phyloP scores from a whole-genome alignment of 202 grass and related monocot species.

The Panicum hallii region DNA sequence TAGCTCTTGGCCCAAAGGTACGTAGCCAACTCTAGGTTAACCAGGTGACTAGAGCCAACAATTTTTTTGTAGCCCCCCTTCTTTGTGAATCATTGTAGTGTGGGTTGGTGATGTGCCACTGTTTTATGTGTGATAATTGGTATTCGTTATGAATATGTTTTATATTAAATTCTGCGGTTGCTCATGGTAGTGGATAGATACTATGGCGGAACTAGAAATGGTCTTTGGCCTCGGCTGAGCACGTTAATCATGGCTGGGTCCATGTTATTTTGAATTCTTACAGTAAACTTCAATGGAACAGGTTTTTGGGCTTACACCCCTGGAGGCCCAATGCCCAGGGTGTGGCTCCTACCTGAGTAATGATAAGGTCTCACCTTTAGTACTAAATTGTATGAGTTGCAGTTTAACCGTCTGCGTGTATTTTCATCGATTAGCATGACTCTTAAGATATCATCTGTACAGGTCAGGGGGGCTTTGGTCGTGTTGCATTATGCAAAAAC shows the following conservation, averaged over 20 bases:
- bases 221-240: neutral
- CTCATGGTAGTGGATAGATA: slow-evolving; percentile 9
- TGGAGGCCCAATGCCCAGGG: neutral
- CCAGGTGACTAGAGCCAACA: neutral
- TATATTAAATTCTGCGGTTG: neutral
- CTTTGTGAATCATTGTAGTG: neutral
- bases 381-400: neutral
- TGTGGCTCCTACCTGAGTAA: neutral
- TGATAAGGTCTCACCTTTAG: neutral
- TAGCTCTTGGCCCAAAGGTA: slow-evolving; percentile 4
- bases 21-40: neutral
- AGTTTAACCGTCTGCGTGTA: slow-evolving; percentile 8
- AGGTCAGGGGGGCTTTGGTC: slow-evolving; percentile 93
- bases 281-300: neutral
- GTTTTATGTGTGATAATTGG: neutral
- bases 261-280: neutral
- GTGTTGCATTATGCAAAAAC: slow-evolving; percentile 88
- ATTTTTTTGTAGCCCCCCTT: neutral
- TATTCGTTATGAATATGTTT: slow-evolving; percentile 4
- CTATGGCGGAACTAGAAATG: neutral
- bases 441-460: slow-evolving; percentile 35
- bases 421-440: slow-evolving; percentile 23
- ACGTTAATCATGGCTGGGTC: neutral
- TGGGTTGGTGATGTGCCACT: neutral
- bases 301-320: neutral